A percentile compares a stretch with the other conserved stretches of the same genome.
Conservation (phyloP, 805 yeast species). For the Komagataella populi region DNA sequence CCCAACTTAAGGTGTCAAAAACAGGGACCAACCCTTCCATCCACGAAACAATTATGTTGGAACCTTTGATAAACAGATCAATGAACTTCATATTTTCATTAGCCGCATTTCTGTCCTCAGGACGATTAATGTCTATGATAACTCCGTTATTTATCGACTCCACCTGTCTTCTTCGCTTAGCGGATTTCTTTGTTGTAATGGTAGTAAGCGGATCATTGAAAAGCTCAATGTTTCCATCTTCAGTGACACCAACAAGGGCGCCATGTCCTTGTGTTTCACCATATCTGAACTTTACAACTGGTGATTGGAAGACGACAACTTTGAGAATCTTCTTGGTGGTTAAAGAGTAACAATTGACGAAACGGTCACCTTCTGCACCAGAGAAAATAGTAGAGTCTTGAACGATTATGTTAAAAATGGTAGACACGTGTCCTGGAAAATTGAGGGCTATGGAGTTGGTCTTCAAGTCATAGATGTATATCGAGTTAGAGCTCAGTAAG, state of each 20-base stretch:
- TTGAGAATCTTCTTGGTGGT: constrained; percentile 25
- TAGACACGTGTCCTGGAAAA: constrained; percentile 69
- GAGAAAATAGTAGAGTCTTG: constrained; percentile 40
- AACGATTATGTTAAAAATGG: constrained; percentile 36
- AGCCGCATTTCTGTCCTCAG: constrained; percentile 18
- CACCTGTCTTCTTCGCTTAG: constrained; percentile 9
- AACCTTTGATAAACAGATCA: constrained; percentile 13
- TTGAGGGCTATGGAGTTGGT: constrained; percentile 26
- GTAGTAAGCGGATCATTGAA: constrained; percentile 41
- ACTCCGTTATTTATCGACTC: constrained; percentile 38
- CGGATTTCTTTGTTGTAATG: background rate
- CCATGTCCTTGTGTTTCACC: constrained; percentile 17
- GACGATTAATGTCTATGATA: constrained; percentile 32
- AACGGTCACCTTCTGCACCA: constrained; percentile 70
- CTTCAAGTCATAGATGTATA: constrained; percentile 35
- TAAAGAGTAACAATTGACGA: constrained; percentile 55
- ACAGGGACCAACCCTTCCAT: constrained; percentile 45
- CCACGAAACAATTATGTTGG: constrained; percentile 38
- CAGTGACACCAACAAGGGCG: constrained; percentile 45
- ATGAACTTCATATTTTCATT: constrained; percentile 13
- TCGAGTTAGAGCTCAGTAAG: constrained; percentile 54
- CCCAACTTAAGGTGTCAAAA: constrained; percentile 44
- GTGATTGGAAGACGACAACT: constrained; percentile 60
- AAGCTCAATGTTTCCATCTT: constrained; percentile 61
- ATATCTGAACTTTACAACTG: constrained; percentile 32